Base-by-base conservation (phyloP, 2,329 filamentous ascomycete genomes). In the Zasmidium angulare region DNA sequence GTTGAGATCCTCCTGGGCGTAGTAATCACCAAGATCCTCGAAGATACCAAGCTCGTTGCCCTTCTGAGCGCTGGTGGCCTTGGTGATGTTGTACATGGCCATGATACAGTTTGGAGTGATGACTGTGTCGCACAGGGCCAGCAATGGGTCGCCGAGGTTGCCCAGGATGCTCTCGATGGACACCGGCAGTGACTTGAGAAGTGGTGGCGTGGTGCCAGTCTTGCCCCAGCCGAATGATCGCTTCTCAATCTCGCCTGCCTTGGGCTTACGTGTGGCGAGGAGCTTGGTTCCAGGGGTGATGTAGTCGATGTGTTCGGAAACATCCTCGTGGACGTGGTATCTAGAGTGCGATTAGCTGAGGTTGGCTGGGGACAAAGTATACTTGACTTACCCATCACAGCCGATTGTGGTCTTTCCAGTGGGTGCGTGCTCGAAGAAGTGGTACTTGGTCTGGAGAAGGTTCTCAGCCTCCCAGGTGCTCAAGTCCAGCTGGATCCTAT, bases 391-490 rank as follows among this genome's bases (percentile, higher is more conserved):
- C 72, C 64, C 65, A 58, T 74, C 72, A 55, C 74, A 76, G 31
- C 72, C 76, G 22, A 78, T 69, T 24, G 75, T 73, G 53, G 70
- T 69, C 47, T 71, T 71, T 1, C 80, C 84, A 54, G 82, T 73
- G 9, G 80, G 75, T 10, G 80, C 80, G 70, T 86, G 82, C 69
- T 88, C 84, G 62, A 83, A 82, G 46, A 86, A 80, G 58, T 85
- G 84, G 51, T 82, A 85, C 64, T 86, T 84, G 56, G 76, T 70
- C 61, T 72, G 68, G 4, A 79, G 67, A 6, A 80, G 65, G 14
- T 55, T 52, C 26, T 79, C 77, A 1, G 72, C 72, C 49, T 79
- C 71, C 2, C 58, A 57, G n/a, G 74, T 73, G 1, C 69, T 68
- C 7, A 76, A 72, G 59, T 79, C 75, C 43, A 80, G 76, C 61